Evolutionary conservation across 2,329 filamentous ascomycete species (phyloP), one percentile per base, ranked within the genome.

Genomic region (Hypoxylon sp.): DNA sequence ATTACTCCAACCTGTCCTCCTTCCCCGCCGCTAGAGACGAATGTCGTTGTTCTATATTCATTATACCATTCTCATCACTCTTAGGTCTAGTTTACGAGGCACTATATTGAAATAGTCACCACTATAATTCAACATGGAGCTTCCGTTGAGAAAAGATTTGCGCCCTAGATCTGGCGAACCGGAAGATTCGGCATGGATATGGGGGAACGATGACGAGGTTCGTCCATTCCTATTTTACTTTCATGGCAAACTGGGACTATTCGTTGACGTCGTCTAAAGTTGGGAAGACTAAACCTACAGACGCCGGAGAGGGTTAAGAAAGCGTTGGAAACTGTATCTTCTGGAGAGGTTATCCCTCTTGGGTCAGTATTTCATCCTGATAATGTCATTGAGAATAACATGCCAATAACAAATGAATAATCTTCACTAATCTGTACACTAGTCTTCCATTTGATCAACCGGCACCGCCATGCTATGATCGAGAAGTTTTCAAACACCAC

Each of bases 171-270:
- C 59, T 37, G 67, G 53, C 29, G 64, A 70, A 33, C 67, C 67
- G 2, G 67, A 67, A 54, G 67, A 67, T 17, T 67, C 64, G 11
- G 67, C 67, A 31, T 70, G 67, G 67, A 70, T 70, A 67, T 70
- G 67, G 67, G 67, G 67, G 5, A 52, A 14, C 3, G 60, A 70
- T 24, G 67, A 70, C 29, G 67, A 70, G 53, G 67, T 70, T 33
- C 0, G 53, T 48, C n/a, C 6, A 2, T 9, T 48, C 33, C 6
- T 35, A 4, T 19, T 46, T 24, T 13, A 33, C 14, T 11, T 33
- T 13, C 9, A n/a, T 50, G 31, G 9, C 22, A 8, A 14, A 51
- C 14, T 50, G 26, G 31, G 17, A 13, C 14, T 4, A 8, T 31
- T 42, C 19, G 31, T 64, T 65, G 10, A 70, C 22, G 0, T 1